phyloP scores from a whole-genome alignment of 306 rosid genomes.

The Argentina anserina region DNA sequence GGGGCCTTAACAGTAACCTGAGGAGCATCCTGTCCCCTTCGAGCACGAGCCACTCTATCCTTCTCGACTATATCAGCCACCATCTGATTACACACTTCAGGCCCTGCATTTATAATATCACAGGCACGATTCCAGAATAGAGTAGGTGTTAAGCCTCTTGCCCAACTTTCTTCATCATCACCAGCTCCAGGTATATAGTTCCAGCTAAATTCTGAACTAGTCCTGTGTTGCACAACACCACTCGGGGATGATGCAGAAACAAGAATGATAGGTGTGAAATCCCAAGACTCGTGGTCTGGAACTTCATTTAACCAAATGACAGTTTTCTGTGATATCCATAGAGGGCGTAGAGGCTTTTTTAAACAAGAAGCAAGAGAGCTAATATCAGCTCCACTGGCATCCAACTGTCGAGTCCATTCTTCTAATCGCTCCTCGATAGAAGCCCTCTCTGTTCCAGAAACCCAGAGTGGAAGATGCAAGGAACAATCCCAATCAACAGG shows the following conservation, averaged over 20 bases:
- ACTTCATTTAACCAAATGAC: conserved; percentile 93
- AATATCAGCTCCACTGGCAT: conserved; percentile 73
- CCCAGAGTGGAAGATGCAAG: conserved; percentile 90
- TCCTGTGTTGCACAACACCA: conserved; percentile 46
- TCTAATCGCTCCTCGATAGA: conserved; percentile 60
- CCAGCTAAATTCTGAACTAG: conserved; percentile 86
- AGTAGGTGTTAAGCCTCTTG: conserved; percentile 70
- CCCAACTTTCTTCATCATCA: conserved; percentile 96
- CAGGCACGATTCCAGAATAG: conserved; percentile 74
- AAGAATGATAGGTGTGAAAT: conserved; percentile 90
- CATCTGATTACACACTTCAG: conserved; percentile 71
- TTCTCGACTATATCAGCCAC: conserved; percentile 77
- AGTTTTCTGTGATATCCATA: conserved; percentile 86
- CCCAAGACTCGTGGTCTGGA: conserved; percentile 88
- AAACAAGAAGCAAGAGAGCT: conserved; percentile 55
- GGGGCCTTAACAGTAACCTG: conserved; percentile 54
- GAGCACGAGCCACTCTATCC: conserved; percentile 60
- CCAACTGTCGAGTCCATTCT: conserved; percentile 66
- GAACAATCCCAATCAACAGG: conserved; percentile 76
- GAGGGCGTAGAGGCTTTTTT: conserved; percentile 81
- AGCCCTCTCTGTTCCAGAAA: conserved; percentile 71
- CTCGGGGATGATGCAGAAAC: conserved; percentile 62
- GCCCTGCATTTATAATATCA: conserved; percentile 70
- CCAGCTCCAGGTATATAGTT: conserved; percentile 87
- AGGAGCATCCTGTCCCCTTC: conserved; percentile 65